These are phyloP conservation scores for Collybiopsis luxurians DNA, from an alignment of 768 basidiomycete genomes.

Conservation along the genomic window DNA sequence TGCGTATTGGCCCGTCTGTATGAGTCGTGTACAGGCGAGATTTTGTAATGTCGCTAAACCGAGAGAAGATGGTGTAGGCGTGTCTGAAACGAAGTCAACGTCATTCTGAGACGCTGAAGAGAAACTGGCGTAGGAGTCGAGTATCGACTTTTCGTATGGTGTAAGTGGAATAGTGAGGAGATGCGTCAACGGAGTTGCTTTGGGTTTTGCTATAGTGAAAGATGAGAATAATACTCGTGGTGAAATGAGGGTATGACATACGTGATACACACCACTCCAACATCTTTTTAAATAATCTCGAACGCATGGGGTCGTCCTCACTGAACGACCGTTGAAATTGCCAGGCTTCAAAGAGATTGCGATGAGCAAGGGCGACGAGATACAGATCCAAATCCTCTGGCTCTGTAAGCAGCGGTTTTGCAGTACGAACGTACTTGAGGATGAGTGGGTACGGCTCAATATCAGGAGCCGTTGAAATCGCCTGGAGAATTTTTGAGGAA, in stretches of 20 bases:
- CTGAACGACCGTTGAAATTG: conserved; percentile 68
- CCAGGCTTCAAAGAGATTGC: conserved; percentile 69
- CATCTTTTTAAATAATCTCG: conserved; percentile 54
- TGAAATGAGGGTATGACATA: conserved; percentile 34
- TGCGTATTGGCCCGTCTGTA: conserved; percentile 66
- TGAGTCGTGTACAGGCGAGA: conserved; percentile 73
- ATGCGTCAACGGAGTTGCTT: conserved; percentile 52
- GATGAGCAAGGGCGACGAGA: conserved; percentile 63
- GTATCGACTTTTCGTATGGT: conserved; percentile 54
- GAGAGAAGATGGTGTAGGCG: conserved; percentile 41
- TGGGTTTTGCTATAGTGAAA: conserved; percentile 50
- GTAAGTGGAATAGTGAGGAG: conserved; percentile 68
- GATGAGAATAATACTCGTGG: neutral
- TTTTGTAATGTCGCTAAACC: conserved; percentile 67
- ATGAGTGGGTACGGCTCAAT: conserved; percentile 52
- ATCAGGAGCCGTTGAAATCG: conserved; percentile 47
- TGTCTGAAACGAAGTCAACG: conserved; percentile 38
- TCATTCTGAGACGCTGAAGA: neutral
- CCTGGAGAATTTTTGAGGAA: conserved; percentile 73
- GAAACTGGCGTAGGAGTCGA: conserved; percentile 54
- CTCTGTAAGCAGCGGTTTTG: conserved; percentile 67
- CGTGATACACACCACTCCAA: conserved; percentile 69
- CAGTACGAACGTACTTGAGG: conserved; percentile 71
- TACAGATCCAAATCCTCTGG: conserved; percentile 74
- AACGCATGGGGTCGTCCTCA: conserved; percentile 52